Base-by-base conservation (phyloP, 2,329 filamentous ascomycete genomes). In the Aspergillaceae sp. region DNA sequence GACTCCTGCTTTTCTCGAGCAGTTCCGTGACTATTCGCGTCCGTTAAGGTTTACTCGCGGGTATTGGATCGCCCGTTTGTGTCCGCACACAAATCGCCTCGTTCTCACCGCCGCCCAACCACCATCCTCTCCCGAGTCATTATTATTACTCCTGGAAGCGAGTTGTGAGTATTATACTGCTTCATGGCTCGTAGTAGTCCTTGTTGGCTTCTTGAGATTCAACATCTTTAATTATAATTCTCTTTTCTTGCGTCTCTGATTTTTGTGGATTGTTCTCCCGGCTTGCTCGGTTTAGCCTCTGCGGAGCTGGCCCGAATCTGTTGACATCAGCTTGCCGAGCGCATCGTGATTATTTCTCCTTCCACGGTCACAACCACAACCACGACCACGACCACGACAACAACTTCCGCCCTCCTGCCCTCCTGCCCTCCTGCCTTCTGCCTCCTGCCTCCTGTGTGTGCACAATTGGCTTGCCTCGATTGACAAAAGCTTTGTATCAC, bases 91-190 rank as follows among this genome's bases (percentile, higher is more conserved):
- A 37, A 37, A 36, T 42, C 33, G 33, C 29, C 19, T 8, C 35
- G 5, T 46, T 42, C 44, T 46, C 44, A 46, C 44, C 44, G 44
- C 44, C 40, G 40, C 40, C 32, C 34, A 43, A 37, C 40, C 6
- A 41, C n/a, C 10, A 4, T 30, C 11, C 9, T 41, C 8, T 37
- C n/a, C 40, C 40, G 40, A 41, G 27, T 6, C 10, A 27, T 28
- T 29, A n/a, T 11, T n/a, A 29, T 41, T 41, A 27, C 7, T 10
- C 4, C 30, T n/a, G 19, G 19, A 19, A 19, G 19, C 19, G 19
- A 19, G 19, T 19, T 19, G 19, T 19, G 19, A 19, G 19, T 19
- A 19, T 19, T 19, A 19, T 19, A 19, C 19, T 1, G 19, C 19
- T 19, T 19, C 19, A 19, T 19, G 19, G 19, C 19, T 19, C 19